Evolutionary conservation across 1,284 basidiomycete species (phyloP), one percentile per base, ranked within the genome.

Genomic region (Pseudozyma flocculosa): DNA sequence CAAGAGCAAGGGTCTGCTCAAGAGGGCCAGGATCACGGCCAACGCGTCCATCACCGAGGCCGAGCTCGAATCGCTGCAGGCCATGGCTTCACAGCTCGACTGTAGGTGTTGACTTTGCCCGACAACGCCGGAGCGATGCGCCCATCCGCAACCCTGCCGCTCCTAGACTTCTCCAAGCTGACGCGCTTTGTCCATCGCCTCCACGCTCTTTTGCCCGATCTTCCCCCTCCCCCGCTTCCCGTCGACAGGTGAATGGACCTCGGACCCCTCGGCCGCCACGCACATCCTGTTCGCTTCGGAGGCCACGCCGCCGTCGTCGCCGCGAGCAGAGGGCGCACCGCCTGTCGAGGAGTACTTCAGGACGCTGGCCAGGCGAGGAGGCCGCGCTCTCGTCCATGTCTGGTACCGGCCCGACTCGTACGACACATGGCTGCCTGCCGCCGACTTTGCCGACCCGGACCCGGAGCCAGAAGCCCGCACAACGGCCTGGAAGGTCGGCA

Each of bases 331-430:
- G 17, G 37, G 65, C 30, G 43, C 51, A 3, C 32, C 52, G 11
- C 40, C 22, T 29, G 44, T 62, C 11, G 46, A 64, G 29, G 75
- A 77, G 40, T 78, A 73, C 49, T 76, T 77, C 68, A 59, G 76
- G 29, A 73, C 75, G n/a, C 51, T 78, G 8, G 69, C 76, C 4
- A 59, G 63, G n/a, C 56, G 58, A 42, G 57, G 58, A 17, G 64
- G 65, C n/a, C 61, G 69, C 19, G 72, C 75, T 8, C 66, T 78
- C 36, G 73, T 78, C 38, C 76, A 78, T 53, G 76, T 78, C 23
- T 78, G 76, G 76, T 78, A 78, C 59, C 62, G 76, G 10, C 76
- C 76, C 23, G 75, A 78, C 52, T 78, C 76, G n/a, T 76, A 76
- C 61, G 76, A 78, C 50, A 75, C 74, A n/a, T 78, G 76, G 76